Base-by-base conservation (phyloP, 495 filamentous ascomycete genomes). In the Podospora conica region DNA sequence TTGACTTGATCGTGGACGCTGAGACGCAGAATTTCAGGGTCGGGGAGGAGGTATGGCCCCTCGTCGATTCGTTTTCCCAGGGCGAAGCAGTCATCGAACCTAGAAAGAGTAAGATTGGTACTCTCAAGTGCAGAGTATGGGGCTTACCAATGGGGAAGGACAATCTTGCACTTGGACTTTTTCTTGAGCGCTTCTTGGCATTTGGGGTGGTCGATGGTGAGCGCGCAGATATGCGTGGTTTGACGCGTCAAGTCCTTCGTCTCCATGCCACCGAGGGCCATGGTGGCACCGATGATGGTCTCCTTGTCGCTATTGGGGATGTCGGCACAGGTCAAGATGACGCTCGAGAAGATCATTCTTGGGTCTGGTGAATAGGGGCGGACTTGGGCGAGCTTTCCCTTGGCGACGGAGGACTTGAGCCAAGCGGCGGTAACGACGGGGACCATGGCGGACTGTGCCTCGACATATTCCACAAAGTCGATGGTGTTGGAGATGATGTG, bases 1-100 rank as follows among this genome's bases (percentile, higher is more conserved):
- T 81, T 78, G 58, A 91, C 77, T 3, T 79, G 78, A 22, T 83
- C 85, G 58, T 85, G 80, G 24, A 85, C 79, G 5, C 77, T 77
- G 58, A 79, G 80, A 24, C 80, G 83, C 18, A 91, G 73, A 21
- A 95, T 90, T 68, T 93, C 91, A 0, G 96, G 92, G 69, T 97
- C 83, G 15, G 96, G 95, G 12, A 98, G 86, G 22, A 83, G 81
- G 74, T 99, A 99, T 12, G 96, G 95, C 12, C 80, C 77, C 70
- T 98, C 95, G 69, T 91, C 87, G 65, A 99, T 96, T 58, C 90
- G 85, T 70, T 88, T 89, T 48, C 93, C 91, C 55, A 99, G 86
- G 76, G 90, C 92, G 33, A 99, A 84, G 74, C 95, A 99, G 72
- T 97, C 94, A 68, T 98, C 95, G 71, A 99, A 97, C 91, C 91